A percentile compares a stretch with the other conserved stretches of the same genome.
Conservation (phyloP, 1,284 basidiomycete species). For the Trichosporon faecale region DNA sequence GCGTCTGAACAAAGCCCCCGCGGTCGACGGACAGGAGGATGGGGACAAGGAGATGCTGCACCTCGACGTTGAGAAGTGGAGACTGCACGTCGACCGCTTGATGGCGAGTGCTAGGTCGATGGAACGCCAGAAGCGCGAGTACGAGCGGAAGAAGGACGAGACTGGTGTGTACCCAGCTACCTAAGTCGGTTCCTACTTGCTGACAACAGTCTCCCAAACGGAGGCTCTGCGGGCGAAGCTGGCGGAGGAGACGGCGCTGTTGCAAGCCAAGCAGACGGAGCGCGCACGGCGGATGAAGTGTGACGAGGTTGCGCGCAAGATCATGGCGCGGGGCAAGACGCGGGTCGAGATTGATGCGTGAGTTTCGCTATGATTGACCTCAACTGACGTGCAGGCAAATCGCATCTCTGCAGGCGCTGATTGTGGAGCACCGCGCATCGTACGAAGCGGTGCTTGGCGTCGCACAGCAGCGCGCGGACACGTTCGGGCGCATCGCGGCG, state of each 20-base stretch:
- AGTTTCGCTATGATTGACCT: conserved; percentile 14
- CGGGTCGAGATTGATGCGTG: conserved; percentile 44
- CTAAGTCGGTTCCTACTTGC: neutral
- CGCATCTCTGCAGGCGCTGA: conserved; percentile 26
- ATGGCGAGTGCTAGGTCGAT: conserved; percentile 37
- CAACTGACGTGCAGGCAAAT: conserved; percentile 34
- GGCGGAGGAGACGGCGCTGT: conserved; percentile 35
- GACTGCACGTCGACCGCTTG: conserved; percentile 34
- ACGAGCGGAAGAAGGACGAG: conserved; percentile 29
- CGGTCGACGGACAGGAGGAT: conserved; percentile 12
- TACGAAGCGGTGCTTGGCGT: conserved; percentile 30
- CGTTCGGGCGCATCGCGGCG: conserved; percentile 33
- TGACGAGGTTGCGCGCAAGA: conserved; percentile 42
- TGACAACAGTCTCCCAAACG: conserved; percentile 23
- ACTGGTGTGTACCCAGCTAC: conserved; percentile 31
- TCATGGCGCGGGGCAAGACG: conserved; percentile 32
- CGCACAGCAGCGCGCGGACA: conserved; percentile 33
- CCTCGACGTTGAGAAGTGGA: conserved; percentile 43
- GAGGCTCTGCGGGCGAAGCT: conserved; percentile 30
- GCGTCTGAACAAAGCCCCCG: conserved; percentile 29
- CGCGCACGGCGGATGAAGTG: conserved; percentile 42
- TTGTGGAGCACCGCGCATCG: conserved; percentile 35
- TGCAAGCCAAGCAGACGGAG: conserved; percentile 30
- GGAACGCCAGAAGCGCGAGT: conserved; percentile 34
- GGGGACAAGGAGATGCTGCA: conserved; percentile 34